Percentiles rank a stretch among this genome's conserved stretches.
Conservation (phyloP, 2,329 filamentous ascomycete genomes). For the Teratosphaeria viscida region DNA sequence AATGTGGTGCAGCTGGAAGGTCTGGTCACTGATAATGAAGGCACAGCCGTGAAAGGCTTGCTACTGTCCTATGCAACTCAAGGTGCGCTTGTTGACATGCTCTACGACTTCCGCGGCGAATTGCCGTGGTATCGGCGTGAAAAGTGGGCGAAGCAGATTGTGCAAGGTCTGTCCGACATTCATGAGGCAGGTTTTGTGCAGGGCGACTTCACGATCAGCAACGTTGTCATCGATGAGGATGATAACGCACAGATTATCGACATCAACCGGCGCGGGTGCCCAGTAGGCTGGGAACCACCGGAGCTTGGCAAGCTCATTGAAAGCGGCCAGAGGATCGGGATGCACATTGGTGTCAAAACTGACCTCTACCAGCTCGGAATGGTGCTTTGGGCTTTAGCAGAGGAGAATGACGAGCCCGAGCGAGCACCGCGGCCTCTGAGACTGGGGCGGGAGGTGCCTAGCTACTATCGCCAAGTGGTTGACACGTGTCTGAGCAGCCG, state of each 20-base stretch:
- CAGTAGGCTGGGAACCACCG: conserved; percentile 93
- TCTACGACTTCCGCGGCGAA: conserved; percentile 63
- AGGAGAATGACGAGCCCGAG: conserved; percentile 83
- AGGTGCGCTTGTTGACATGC: conserved; percentile 79
- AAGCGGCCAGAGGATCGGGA: conserved; percentile 79
- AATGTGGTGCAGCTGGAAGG: conserved; percentile 82
- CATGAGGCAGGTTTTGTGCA: conserved; percentile 96
- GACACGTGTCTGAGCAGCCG: conserved; percentile 64
- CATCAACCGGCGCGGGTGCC: conserved; percentile 94
- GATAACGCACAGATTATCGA: conserved; percentile 95
- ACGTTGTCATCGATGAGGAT: conserved; percentile 81
- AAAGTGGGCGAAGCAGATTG: conserved; percentile 84
- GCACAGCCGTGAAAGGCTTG: conserved; percentile 69
- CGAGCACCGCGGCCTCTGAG: conserved; percentile 59
- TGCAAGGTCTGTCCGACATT: conserved; percentile 79
- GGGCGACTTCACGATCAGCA: conserved; percentile 92
- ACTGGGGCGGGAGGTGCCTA: conserved; percentile 50
- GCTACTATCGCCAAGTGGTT: conserved; percentile 69
- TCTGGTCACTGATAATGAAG: conserved; percentile 70
- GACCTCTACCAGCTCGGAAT: conserved; percentile 94
- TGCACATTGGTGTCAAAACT: conserved; percentile 97
- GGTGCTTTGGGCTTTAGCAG: conserved; percentile 88
- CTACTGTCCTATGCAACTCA: conserved; percentile 79
- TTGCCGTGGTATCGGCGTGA: conserved; percentile 64
- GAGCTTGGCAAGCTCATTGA: conserved; percentile 79